Base-by-base conservation (phyloP, 2,329 filamentous ascomycete species). In the Colletotrichum godetiae region DNA sequence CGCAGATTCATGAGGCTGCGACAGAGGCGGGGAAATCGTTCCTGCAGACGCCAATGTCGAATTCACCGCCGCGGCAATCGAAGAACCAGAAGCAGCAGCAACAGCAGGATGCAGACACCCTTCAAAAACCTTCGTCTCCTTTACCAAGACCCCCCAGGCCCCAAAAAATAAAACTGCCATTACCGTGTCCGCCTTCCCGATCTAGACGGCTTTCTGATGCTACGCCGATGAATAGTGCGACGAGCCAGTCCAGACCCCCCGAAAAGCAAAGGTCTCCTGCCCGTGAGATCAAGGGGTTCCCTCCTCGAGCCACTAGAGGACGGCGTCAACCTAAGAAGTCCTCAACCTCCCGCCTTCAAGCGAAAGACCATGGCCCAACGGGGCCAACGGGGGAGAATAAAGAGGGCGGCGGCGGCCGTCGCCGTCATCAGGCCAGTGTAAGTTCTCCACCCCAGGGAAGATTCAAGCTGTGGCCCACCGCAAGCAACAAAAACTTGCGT, bases 401-500 rank as follows among this genome's bases (percentile, higher is more conserved):
- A 22, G 33, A 5, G 8, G 15, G 42, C 19, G 42, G 42, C 7
- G 15, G 13, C 12, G 42, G 19, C 6, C 42, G 19, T 49, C 19
- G 42, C 19, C 7, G 19, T 49, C 15, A 49, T 49, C 42, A 49
- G 19, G 42, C 42, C 6, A 49, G 42, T 49, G 42, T 49, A 49
- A 49, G 15, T n/a, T 7, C 42, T 49, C 4, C 42, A 3, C 15
- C 15, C 1, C 7, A 12, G 22, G 22, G 13, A 46, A 58, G 11
- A 29, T 52, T 35, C 3, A 46, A 61, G 13, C 33, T 55, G 49
- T 66, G 71, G 71, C 67, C 60, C 15, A 73, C 61, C 15, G 61
- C 60, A 10, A 29, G 65, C 15, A 24, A 56, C 4, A 22, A 19
- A 19, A 61, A 31, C 67, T 42, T 49, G 15, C 42, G 31, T 10